phyloP scores from a whole-genome alignment of 768 basidiomycete species.

The Suillus cothurnatus region DNA sequence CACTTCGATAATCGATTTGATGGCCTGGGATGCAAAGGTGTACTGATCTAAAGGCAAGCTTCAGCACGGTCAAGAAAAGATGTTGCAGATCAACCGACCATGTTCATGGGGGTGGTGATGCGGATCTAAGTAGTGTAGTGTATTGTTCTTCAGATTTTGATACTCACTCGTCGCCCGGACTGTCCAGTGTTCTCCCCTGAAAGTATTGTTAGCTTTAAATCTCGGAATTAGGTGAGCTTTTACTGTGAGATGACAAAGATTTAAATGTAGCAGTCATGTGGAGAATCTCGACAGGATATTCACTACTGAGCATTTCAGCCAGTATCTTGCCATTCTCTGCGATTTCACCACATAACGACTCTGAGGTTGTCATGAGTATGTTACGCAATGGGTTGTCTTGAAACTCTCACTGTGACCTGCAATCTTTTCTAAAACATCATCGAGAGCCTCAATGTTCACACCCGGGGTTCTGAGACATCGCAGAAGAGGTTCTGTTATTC shows the following conservation, averaged over 20 bases:
- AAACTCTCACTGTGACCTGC: not conserved
- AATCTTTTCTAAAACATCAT: not conserved
- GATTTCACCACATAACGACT: not conserved
- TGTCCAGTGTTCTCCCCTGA: not conserved
- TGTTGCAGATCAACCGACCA: not conserved
- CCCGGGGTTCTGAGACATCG: not conserved
- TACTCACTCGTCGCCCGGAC: not conserved
- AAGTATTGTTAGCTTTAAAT: not conserved
- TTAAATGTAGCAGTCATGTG: not conserved
- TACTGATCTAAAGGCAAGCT: not conserved
- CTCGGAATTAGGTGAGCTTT: not conserved
- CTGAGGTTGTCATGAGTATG: not conserved
- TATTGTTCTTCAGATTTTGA: not conserved
- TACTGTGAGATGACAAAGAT: not conserved
- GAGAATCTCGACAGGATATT: not conserved
- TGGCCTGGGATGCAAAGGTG: not conserved
- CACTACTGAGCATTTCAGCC: not conserved
- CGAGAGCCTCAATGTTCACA: not conserved
- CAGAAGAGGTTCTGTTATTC: not conserved
- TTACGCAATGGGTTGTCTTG: not conserved
- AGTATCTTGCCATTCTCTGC: not conserved
- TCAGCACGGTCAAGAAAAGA: not conserved
- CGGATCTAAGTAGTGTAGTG: not conserved
- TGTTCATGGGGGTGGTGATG: not conserved
- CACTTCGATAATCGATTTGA: not conserved